These are phyloP conservation scores for Alternaria incomplexa DNA, from an alignment of 2,329 filamentous ascomycete genomes.

Conservation along the genomic window DNA sequence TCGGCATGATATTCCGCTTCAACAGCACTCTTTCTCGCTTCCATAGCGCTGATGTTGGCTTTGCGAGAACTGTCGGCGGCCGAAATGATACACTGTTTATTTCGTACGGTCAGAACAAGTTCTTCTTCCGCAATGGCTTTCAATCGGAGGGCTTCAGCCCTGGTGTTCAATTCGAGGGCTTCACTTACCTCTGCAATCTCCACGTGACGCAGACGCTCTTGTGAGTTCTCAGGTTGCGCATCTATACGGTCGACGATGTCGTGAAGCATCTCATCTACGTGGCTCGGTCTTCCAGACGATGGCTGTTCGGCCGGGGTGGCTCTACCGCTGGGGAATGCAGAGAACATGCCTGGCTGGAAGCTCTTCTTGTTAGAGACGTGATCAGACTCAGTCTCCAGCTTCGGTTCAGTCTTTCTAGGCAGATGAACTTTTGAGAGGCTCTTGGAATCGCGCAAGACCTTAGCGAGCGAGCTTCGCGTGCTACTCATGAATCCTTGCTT, in stretches of 20 bases:
- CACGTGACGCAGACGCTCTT: constrained; percentile 23
- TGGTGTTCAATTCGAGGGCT: neutral
- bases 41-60: constrained; percentile 23
- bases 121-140: constrained; percentile 4
- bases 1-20: constrained; percentile 28
- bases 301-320: neutral
- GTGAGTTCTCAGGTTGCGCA: constrained; percentile 8
- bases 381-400: neutral
- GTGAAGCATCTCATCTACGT: constrained; percentile 8
- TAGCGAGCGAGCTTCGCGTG: constrained; percentile 23
- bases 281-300: neutral
- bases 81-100: constrained; percentile 28
- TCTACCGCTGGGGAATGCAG: neutral
- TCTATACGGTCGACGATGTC: constrained; percentile 21
- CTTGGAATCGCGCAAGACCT: constrained; percentile 24
- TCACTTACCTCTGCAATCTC: constrained; percentile 36
- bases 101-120: constrained; percentile 16
- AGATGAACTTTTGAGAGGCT: constrained; percentile 23
- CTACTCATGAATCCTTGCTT: constrained; percentile 23
- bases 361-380: neutral
- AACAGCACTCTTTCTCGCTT: constrained; percentile 27
- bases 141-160: neutral
- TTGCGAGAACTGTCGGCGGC: constrained; percentile 23
- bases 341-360: neutral
- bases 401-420: constrained; percentile 2